Conservation (phyloP, 1,284 basidiomycete species). For the Trichosporon inkin region DNA sequence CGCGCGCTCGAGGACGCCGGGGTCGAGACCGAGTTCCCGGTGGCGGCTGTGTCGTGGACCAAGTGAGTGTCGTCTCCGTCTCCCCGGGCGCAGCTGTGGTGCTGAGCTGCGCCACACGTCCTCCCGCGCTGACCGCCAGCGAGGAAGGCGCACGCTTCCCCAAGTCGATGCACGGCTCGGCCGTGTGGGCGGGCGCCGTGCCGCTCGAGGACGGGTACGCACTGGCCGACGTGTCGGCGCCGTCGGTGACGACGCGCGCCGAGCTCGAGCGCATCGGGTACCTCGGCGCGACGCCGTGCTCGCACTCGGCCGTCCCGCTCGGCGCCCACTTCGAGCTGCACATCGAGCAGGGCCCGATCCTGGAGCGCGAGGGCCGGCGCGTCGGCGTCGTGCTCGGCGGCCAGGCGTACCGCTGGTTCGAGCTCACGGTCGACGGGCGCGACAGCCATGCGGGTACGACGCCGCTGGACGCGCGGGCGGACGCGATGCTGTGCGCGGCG, state of each 20-base stretch:
- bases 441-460: conserved; percentile 35
- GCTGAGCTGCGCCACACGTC: no score
- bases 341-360: conserved; percentile 39
- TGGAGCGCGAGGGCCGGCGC: conserved; percentile 21
- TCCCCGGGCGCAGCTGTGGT: neutral
- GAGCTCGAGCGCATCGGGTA: conserved; percentile 30
- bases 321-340: conserved; percentile 39
- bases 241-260: conserved; percentile 9
- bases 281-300: conserved; percentile 21
- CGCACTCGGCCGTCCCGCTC: conserved; percentile 23
- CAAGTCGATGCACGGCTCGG: conserved; percentile 34
- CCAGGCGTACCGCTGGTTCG: conserved; percentile 33
- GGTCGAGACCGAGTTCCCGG: conserved; percentile 24
- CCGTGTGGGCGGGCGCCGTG: conserved; percentile 32
- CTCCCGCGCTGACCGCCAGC: no score
- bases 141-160: conserved; percentile 36
- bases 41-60: conserved; percentile 31
- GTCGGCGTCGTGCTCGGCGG: conserved; percentile 30
- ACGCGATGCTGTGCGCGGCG: conserved; percentile 23
- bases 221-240: conserved; percentile 17
- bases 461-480: conserved; percentile 25
- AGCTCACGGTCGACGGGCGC: conserved; percentile 27
- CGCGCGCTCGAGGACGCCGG: conserved; percentile 16
- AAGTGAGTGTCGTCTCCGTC: conserved; percentile 18
- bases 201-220: conserved; percentile 19